Conservation (phyloP, 345 rosid genomes). For the Bruguiera sexangula region DNA sequence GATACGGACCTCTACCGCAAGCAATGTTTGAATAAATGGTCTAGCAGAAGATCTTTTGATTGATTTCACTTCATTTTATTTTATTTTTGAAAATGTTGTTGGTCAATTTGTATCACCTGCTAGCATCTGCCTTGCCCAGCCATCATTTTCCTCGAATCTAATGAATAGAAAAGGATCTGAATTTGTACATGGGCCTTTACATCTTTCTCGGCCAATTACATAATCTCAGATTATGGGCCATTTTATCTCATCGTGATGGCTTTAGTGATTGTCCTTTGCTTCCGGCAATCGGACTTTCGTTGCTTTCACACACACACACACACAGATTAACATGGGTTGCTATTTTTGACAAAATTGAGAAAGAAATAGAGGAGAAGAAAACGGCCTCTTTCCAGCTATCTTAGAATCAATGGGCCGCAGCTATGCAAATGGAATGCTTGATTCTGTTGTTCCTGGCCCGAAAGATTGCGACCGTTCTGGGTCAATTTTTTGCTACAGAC, state of each 20-base stretch:
- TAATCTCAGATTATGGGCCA: conserved; percentile 5
- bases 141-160: conserved; percentile 8
- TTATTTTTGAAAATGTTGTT: neutral
- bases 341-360: conserved; percentile 8
- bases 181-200: conserved; percentile 12
- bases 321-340: too few species aligned
- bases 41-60: conserved; percentile 2
- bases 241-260: conserved; percentile 12
- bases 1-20: conserved; percentile 5
- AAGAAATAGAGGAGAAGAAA: conserved; percentile 17
- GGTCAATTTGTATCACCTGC: conserved; percentile 2
- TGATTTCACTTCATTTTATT: neutral
- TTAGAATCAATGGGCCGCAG: conserved; percentile 6
- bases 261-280: conserved; percentile 32
- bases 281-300: conserved; percentile 4
- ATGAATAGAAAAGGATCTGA: conserved; percentile 19
- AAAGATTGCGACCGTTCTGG: conserved; percentile 16
- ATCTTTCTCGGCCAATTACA: conserved; percentile 17
- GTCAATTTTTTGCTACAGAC: neutral
- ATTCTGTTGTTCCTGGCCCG: conserved; percentile 8
- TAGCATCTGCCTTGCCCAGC: conserved; percentile 7
- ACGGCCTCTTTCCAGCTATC: conserved; percentile 17
- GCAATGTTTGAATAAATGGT: conserved; percentile 10
- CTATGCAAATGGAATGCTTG: conserved; percentile 16
- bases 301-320: neutral